Conservation (phyloP, 805 yeast genomes). For the Sungouiozyma intestinalis region DNA sequence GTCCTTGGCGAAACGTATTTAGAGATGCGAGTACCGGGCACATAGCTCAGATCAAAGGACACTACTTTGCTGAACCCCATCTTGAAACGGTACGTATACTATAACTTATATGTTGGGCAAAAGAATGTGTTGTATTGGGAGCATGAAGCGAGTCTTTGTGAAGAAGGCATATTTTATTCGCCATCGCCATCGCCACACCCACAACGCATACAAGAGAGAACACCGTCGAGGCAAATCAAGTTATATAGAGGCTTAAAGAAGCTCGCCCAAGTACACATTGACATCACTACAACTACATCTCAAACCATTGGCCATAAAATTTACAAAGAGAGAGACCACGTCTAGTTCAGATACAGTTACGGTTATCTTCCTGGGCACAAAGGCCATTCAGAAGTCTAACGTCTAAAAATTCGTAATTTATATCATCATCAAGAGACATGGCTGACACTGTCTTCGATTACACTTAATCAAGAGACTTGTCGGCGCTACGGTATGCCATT, state of each 20-base stretch:
- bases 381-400: conserved; percentile 30
- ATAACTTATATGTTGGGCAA: no score
- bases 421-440: conserved; percentile 18
- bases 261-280: no score
- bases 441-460: neutral
- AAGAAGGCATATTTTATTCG: no score
- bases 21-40: conserved; percentile 51
- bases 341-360: conserved; percentile 19
- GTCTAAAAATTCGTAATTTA: conserved; percentile 25
- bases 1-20: conserved; percentile 75
- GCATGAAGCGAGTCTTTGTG: no score
- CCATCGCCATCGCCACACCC: no score
- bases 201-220: no score
- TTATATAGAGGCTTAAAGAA: no score
- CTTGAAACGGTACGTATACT: no score
- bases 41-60: conserved; percentile 58
- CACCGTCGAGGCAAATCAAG: no score
- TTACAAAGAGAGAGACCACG: neutral
- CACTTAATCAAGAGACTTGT: neutral
- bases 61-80: conserved; percentile 35
- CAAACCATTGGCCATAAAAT: neutral
- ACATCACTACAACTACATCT: neutral
- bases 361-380: conserved; percentile 21
- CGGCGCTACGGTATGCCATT: neutral
- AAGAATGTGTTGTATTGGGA: no score